Percentiles rank a stretch among this genome's conserved stretches.
phyloP scores from a whole-genome alignment of 2,329 filamentous ascomycete species.

The Fusarium sp. region DNA sequence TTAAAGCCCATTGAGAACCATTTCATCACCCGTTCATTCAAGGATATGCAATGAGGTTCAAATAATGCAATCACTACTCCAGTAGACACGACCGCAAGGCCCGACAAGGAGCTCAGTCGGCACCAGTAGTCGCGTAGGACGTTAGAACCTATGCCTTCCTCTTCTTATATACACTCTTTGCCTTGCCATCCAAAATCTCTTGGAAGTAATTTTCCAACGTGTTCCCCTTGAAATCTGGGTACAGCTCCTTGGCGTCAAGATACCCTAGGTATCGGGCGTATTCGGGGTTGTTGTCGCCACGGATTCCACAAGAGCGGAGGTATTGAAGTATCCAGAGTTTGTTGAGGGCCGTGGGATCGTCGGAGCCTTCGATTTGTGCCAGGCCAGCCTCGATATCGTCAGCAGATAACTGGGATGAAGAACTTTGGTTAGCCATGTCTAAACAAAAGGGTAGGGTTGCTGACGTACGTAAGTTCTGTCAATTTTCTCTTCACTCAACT shows the following conservation, averaged over 20 bases:
- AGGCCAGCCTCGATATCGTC: no score
- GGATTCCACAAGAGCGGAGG: constrained; percentile 57
- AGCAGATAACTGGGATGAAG: no score
- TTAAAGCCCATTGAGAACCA: no score
- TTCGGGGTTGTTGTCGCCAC: constrained; percentile 66
- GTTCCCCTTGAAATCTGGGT: constrained; percentile 58
- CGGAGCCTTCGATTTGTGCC: background rate
- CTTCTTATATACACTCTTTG: background rate
- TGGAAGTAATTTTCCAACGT: background rate
- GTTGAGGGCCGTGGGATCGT: background rate
- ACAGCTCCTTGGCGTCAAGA: constrained; percentile 63
- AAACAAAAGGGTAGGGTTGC: no score
- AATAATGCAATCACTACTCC: no score
- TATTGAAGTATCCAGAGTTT: constrained; percentile 47
- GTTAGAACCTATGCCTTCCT: no score
- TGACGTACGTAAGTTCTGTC: constrained; percentile 9
- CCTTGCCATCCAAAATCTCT: constrained; percentile 1
- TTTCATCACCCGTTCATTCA: no score
- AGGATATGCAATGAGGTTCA: no score
- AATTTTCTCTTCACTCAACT: constrained; percentile 60
- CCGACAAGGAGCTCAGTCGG: no score
- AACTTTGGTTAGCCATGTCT: no score
- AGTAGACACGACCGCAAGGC: no score
- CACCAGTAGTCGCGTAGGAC: no score
- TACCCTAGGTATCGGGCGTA: constrained; percentile 67